Base-by-base conservation (phyloP, 805 yeast genomes). In the Saccharomycopsis schoenii region DNA sequence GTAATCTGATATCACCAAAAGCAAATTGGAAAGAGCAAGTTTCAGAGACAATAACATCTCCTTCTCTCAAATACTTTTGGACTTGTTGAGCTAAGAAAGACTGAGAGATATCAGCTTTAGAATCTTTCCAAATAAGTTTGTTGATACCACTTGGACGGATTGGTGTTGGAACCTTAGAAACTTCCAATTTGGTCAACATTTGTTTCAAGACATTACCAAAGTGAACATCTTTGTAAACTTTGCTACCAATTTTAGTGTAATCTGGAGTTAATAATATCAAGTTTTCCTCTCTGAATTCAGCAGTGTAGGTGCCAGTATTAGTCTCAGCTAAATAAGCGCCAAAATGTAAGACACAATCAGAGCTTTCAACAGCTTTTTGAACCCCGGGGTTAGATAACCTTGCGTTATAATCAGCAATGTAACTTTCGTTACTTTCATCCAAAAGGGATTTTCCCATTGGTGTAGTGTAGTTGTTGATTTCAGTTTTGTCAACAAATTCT, bases 21-120 rank as follows among this genome's bases (percentile, higher is more conserved):
- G 86, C 92, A 74, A 89, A 90, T 77, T 86, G 84, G 69, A 88
- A 81, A 1, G 96, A 84, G 58, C 97, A 91, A 1, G 96, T 88
- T 66, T 92, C 97, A 60, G 84, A 80, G 47, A 92, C 77, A n/a
- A 91, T 69, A 21, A 84, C 78, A 70, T 91, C 97, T 66, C 83
- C 79, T 29, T 85, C 83, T 67, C 77, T 73, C 54, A 88, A 69
- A 69, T 74, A 77, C 43, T 72, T 62, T 66, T 74, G 74, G 56
- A 85, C 66, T 19, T 70, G 68, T 58, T 72, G 69, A 34, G 81
- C 72, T 42, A 85, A 66, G 42, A 68, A 69, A 14, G 77, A 74
- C 69, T 83, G 85, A 0, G 82, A 81, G 60, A 78, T 77, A 64
- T 72, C 73, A n/a, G 77, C 68, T 55, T 61, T 59, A 10, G 68